These are phyloP conservation scores for Zygotorulaspora chibaensis DNA, from an alignment of 805 yeast genomes.

Conservation along the genomic window DNA sequence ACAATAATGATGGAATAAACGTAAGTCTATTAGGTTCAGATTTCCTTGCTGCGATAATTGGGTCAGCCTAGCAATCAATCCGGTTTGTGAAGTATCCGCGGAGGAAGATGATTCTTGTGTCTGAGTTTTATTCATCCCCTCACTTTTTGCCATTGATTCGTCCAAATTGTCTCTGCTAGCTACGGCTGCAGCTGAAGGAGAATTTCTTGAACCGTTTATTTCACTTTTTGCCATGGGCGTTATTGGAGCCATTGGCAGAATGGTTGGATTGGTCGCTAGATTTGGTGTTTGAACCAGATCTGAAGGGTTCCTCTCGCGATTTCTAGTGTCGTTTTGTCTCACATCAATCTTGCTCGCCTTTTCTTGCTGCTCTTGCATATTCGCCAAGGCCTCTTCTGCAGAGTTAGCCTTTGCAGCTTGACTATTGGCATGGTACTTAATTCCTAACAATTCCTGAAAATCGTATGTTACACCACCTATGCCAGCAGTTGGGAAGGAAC, in stretches of 20 bases:
- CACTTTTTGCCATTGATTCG: conserved; percentile 9
- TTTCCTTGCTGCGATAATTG: conserved; percentile 31
- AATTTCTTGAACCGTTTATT: conserved; percentile 7
- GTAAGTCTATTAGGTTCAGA: conserved; percentile 69
- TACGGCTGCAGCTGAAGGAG: conserved; percentile 19
- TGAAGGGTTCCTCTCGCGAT: conserved; percentile 4
- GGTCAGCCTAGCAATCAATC: conserved; percentile 22
- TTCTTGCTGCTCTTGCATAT: conserved; percentile 31
- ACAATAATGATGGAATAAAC: conserved; percentile 83
- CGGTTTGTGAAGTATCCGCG: conserved; percentile 11
- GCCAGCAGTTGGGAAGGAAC: conserved; percentile 30
- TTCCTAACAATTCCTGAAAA: conserved; percentile 26
- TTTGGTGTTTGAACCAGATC: conserved; percentile 20
- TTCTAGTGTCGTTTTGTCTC: background rate
- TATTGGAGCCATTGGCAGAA: conserved; percentile 26
- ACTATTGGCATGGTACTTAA: conserved; percentile 19
- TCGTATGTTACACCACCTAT: conserved; percentile 32
- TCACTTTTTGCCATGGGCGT: conserved; percentile 21
- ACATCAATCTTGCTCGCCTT: conserved; percentile 14
- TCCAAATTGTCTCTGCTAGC: conserved; percentile 13
- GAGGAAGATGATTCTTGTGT: conserved; percentile 19
- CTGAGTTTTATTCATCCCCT: conserved; percentile 16
- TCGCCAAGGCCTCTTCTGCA: conserved; percentile 32
- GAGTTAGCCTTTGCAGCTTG: conserved; percentile 24
- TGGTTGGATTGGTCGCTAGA: conserved; percentile 25